Conservation (phyloP, 2,329 filamentous ascomycete species). For the Cladosporium sp. region DNA sequence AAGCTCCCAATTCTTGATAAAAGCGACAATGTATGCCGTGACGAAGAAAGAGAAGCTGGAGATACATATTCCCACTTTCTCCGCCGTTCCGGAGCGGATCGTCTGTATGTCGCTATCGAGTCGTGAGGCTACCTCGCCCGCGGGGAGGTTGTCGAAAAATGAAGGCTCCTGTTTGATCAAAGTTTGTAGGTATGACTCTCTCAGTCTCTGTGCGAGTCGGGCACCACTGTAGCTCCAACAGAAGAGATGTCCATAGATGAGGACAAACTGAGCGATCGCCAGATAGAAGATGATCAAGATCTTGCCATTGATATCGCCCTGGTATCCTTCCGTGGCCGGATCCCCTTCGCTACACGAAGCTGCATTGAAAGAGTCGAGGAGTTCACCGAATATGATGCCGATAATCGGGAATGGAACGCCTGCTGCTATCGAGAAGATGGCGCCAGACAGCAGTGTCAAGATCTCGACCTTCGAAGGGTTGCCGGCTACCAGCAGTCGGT, state of each 20-base stretch:
- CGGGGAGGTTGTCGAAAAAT: constrained; percentile 59
- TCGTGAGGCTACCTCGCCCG: constrained; percentile 59
- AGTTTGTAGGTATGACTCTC: constrained; percentile 55
- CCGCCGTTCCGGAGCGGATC: constrained; percentile 63
- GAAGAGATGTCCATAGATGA: constrained; percentile 60
- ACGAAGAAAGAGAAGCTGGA: constrained; percentile 61
- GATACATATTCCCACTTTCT: constrained; percentile 65
- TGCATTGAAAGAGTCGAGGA: constrained; percentile 57
- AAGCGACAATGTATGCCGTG: constrained; percentile 62
- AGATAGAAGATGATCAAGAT: constrained; percentile 60
- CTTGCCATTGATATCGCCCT: constrained; percentile 49
- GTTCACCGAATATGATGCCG: constrained; percentile 59
- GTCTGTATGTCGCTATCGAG: constrained; percentile 62
- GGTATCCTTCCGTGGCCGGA: constrained; percentile 30
- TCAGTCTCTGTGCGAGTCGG: constrained; percentile 58
- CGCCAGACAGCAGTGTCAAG: constrained; percentile 35
- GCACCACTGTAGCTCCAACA: constrained; percentile 63
- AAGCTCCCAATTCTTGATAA: constrained; percentile 58
- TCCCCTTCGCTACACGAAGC: constrained; percentile 47
- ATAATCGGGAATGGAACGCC: constrained; percentile 60
- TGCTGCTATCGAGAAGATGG: constrained; percentile 49
- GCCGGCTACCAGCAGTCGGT: constrained; percentile 6
- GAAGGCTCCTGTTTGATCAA: constrained; percentile 58
- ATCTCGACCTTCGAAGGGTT: constrained; percentile 18
- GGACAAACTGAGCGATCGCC: constrained; percentile 56